phyloP scores from a whole-genome alignment of 108 stramenopile species.

The Fragilaria crotonensis region DNA sequence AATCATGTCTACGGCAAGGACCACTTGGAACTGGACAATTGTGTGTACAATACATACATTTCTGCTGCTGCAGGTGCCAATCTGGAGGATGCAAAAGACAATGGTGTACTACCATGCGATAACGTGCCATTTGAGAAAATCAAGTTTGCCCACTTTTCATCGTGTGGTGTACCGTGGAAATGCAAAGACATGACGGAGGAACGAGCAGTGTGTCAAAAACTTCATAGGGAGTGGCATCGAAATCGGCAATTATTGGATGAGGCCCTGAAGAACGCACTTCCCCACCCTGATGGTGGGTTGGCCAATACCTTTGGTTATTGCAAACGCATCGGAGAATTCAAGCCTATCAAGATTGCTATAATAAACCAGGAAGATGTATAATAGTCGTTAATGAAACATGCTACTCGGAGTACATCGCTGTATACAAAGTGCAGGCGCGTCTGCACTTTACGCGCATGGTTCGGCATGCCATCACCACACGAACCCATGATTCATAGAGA shows the following conservation, averaged over 20 bases:
- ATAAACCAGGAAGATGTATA: not conserved
- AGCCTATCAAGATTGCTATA: not conserved
- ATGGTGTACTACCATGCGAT: not conserved
- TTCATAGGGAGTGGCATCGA: not conserved
- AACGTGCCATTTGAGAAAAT: not conserved
- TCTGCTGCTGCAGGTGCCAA: not conserved
- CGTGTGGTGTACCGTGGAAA: not conserved
- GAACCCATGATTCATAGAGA: conserved; percentile 15
- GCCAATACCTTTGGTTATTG: not conserved
- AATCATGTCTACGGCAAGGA: not conserved
- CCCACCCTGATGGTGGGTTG: not conserved
- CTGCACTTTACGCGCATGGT: no score
- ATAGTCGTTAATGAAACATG: not conserved
- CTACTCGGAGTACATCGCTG: no score
- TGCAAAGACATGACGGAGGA: not conserved
- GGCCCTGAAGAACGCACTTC: not conserved
- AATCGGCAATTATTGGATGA: not conserved
- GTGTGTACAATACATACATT: not conserved
- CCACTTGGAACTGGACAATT: not conserved
- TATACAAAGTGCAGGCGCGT: no score
- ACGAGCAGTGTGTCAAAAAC: not conserved
- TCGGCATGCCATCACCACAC: no score
- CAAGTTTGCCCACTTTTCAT: not conserved
- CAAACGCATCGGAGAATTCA: not conserved
- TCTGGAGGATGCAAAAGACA: not conserved